These are phyloP conservation scores for Rhododendron henanense DNA, from an alignment of 148 eudicot species.

Conservation along the genomic window DNA sequence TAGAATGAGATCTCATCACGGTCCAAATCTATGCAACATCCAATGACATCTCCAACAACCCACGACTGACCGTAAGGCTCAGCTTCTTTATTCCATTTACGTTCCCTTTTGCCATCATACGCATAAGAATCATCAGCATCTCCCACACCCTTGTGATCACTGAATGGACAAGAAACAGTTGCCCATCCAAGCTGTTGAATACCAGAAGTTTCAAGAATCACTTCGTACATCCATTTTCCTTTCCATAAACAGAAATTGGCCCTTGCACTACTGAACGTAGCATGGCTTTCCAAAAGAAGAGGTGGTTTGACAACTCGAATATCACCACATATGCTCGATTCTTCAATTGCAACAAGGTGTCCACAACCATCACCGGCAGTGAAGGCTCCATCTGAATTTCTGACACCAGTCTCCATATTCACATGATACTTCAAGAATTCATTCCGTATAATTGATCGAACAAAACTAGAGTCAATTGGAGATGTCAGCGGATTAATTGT, in stretches of 20 bases:
- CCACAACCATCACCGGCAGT: constrained; percentile 31
- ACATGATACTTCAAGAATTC: constrained; percentile 29
- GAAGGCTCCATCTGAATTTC: constrained; percentile 52
- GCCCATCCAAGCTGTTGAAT: constrained; percentile 98
- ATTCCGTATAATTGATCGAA: constrained; percentile 55
- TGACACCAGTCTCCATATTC: constrained; percentile 1
- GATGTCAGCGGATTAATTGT: constrained; percentile 42
- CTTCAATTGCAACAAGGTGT: constrained; percentile 46
- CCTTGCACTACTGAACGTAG: constrained; percentile 85
- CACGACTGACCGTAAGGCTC: constrained; percentile 80
- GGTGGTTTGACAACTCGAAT: constrained; percentile 50
- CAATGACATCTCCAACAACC: constrained; percentile 96
- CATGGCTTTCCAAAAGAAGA: constrained; percentile 69
- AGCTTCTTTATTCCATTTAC: constrained; percentile 79
- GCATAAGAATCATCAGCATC: constrained; percentile 98
- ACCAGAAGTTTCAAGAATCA: constrained; percentile 80
- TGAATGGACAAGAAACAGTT: constrained; percentile 77
- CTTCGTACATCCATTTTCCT: constrained; percentile 99
- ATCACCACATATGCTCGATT: constrained; percentile 80
- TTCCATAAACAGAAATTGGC: constrained; percentile 92
- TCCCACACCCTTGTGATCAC: constrained; percentile 90
- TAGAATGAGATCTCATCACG: constrained; percentile 58
- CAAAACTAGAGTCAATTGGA: constrained; percentile 33
- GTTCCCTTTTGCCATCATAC: constrained; percentile 84
- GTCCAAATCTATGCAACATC: constrained; percentile 89